Evolutionary conservation across 768 basidiomycete genomes (phyloP).

Genomic region (Kwoniella pini): DNA sequence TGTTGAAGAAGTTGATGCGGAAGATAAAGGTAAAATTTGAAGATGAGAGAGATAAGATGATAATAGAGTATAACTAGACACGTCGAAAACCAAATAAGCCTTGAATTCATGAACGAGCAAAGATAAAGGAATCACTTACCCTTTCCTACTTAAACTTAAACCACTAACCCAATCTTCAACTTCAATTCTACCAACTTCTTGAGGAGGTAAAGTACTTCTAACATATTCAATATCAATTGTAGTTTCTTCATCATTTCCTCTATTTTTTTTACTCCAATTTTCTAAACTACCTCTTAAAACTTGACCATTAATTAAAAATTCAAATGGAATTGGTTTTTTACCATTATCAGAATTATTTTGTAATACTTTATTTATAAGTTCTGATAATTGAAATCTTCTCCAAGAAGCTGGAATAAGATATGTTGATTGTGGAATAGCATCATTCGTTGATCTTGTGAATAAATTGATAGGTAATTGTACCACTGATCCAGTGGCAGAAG

Average conservation of each 20-base stretch:
- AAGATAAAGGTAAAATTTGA: slow-evolving; percentile 45
- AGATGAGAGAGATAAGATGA: slow-evolving; percentile 53
- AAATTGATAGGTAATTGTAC: slow-evolving; percentile 56
- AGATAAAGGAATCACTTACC: slow-evolving; percentile 35
- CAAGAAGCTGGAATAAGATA: slow-evolving; percentile 89
- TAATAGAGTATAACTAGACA: slow-evolving; percentile 44
- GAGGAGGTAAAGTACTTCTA: slow-evolving; percentile 81
- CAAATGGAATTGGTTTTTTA: slow-evolving; percentile 74
- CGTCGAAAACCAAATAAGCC: too few relatives aligned
- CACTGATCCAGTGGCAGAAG: slow-evolving; percentile 10
- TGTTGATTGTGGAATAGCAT: slow-evolving; percentile 78
- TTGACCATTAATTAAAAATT: slow-evolving; percentile 84
- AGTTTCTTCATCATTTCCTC: slow-evolving; percentile 58
- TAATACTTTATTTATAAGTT: slow-evolving; percentile 93
- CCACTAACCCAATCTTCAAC: slow-evolving; percentile 94
- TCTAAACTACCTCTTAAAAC: slow-evolving; percentile 70
- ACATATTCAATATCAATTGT: slow-evolving; percentile 91
- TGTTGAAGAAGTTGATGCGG: slow-evolving; percentile 18
- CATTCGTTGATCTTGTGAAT: slow-evolving; percentile 71
- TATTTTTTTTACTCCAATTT: slow-evolving; percentile 63
- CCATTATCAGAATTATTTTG: slow-evolving; percentile 57
- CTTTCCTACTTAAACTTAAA: slow-evolving; percentile 47
- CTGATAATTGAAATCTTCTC: slow-evolving; percentile 94
- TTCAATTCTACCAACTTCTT: slow-evolving; percentile 73
- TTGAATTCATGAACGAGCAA: too few relatives aligned